Base-by-base conservation (phyloP, 805 yeast genomes). In the Myxozyma neotropica region DNA sequence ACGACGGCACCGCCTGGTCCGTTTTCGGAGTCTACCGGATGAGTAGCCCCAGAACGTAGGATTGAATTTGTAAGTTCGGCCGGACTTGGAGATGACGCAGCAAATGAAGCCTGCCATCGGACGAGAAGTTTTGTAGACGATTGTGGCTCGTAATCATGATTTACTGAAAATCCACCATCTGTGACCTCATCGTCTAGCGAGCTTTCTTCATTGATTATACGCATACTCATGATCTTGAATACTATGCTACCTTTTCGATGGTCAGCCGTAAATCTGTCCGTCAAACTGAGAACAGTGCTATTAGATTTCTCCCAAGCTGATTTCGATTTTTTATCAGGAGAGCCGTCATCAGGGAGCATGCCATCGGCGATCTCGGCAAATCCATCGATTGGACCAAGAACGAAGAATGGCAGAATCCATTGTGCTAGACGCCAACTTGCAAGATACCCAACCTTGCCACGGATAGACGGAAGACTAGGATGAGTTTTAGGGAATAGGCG, bases 351-450 rank as follows among this genome's bases (percentile, higher is more conserved):
- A 4, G 46, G 40, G 3, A 36, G 26, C 13, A 42, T 24, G 4
- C 55, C 40, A 15, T 40, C 43, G 7, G 65, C 65, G 13, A 54
- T 49, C 46, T 52, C 65, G 13, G 59, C 58, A 29, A 58, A 31
- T 5, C 66, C 66, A 8, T 55, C 66, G 5, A 62, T 29, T 13
- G 66, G 66, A 19, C 66, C 66, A 6, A 62, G 55, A 1, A 60
- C 64, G 39, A 60, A 42, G 21, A 62, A 49, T 3, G 66, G 66
- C 13, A 62, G 7, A 5, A 61, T 21, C 66, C 62, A 57, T 44
- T 62, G 66, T n/a, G 65, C 61, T 7, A 62, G 23, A 7, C 65
- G 54, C 66, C 66, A 62, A 13, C 57, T 40, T 27, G 64, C 55
- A 3, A 62, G 21, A 33, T 62, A 62, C 33, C 58, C 64, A n/a